Evolutionary conservation across 78 protist species (phyloP).

Genomic region (slime mould (Dictyostelium discoideum)): DNA sequence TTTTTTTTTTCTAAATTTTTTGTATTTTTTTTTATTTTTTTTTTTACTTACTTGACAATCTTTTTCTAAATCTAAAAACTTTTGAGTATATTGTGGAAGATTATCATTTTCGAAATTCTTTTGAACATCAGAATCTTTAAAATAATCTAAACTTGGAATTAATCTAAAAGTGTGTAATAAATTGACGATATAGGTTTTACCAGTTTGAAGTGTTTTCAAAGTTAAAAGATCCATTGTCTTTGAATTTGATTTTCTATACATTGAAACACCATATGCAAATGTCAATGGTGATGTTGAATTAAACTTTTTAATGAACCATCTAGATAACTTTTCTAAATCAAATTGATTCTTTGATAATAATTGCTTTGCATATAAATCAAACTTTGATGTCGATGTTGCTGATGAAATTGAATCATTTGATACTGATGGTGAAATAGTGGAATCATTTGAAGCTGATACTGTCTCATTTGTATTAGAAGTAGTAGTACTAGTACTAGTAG

Average conservation of each 20-base stretch:
- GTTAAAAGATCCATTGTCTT: constrained; percentile 71
- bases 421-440: constrained; percentile 5
- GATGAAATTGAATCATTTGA: not conserved
- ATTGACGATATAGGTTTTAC: constrained; percentile 52
- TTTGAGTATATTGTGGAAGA: not conserved
- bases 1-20: not conserved
- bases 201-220: constrained; percentile 27
- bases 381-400: not conserved
- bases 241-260: constrained; percentile 27
- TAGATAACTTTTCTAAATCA: constrained; percentile 50
- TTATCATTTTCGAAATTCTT: constrained; percentile 19
- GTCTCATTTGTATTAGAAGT: not conserved
- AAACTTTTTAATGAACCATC: constrained; percentile 65
- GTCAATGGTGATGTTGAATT: constrained; percentile 38
- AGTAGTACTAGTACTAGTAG: not conserved
- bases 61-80: constrained; percentile 25
- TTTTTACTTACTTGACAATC: constrained; percentile 48
- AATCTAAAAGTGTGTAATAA: constrained; percentile 46
- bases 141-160: constrained; percentile 35
- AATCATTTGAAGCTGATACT: constrained; percentile 15
- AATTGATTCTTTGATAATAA: constrained; percentile 59
- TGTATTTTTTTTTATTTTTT: not conserved
- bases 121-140: constrained; percentile 35
- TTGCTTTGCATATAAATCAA: constrained; percentile 1
- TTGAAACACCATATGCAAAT: constrained; percentile 64